phyloP scores from a whole-genome alignment of 345 rosid species.

The Microcos paniculata region DNA sequence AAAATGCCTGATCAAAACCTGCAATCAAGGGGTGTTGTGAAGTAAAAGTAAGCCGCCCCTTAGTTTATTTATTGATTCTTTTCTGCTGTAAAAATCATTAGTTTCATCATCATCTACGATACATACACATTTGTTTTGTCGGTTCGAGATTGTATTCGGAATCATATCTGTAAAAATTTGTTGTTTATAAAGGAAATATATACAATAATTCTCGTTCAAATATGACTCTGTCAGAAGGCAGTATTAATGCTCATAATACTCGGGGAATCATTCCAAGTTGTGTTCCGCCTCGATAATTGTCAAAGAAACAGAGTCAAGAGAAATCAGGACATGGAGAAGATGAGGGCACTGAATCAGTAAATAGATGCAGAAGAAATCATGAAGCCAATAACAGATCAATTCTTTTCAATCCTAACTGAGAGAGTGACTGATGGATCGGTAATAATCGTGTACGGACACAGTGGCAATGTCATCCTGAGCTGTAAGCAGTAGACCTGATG shows the following conservation, averaged over 20 bases:
- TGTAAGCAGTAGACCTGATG: background rate
- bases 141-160: background rate
- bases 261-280: background rate
- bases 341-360: background rate
- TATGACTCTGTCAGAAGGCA: background rate
- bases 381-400: background rate
- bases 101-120: background rate
- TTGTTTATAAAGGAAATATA: background rate
- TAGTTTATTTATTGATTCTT: conserved; percentile 1
- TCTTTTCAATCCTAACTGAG: background rate
- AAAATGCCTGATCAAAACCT: conserved; percentile 6
- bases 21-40: background rate
- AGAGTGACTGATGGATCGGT: background rate
- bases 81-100: background rate
- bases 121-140: background rate
- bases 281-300: background rate
- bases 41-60: background rate
- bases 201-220: background rate
- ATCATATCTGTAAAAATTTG: background rate
- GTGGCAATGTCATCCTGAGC: background rate
- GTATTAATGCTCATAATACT: background rate
- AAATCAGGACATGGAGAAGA: background rate
- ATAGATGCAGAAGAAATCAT: background rate
- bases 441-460: no score
- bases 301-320: background rate